Base-by-base conservation (phyloP, 768 basidiomycete genomes). In the Podaxis mareebaensis region DNA sequence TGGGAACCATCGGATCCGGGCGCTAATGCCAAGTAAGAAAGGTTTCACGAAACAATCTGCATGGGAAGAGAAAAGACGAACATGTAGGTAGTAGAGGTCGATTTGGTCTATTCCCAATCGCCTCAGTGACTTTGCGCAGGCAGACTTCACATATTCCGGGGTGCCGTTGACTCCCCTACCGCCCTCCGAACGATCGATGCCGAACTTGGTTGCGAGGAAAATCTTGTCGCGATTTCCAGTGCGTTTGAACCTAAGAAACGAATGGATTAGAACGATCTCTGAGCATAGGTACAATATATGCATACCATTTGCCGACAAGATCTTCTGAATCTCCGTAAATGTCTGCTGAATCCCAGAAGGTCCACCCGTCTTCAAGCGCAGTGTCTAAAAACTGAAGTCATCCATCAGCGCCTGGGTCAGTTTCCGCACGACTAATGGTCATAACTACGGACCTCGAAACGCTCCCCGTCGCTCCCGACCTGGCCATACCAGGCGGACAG, bases 201-300 rank as follows among this genome's bases (percentile, higher is more conserved):
- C 72, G 22, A 70, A 74, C 64, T 90, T 89, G 20, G 86, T 87
- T 2, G 86, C 85, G 20, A 90, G 77, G 73, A 88, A 89, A 30
- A 87, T 84, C 36, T 83, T 75, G 22, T 74, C 65, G 28, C 83
- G 75, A 58, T 82, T 83, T 7, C 84, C 84, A 10, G 81, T 83
- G 12, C 75, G 73, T 65, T 80, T 77, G 71, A 87, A 83, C 84
- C 83, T 74, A 58, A 5, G 6, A 4, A 17, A 44, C 4, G n/a
- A 44, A 17, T 5, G 13, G 15, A 5, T 6, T 17, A 44, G 42
- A 17, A 17, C 7, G 28, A 6, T 28, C 28, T 28, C 28, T 28
- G 13, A 44, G 17, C n/a, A n/a, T n/a, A n/a, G 13, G 17, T 44
- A n/a, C 17, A 44, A 44, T 6, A 44, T 44, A 26, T 24, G 58